Base-by-base conservation (phyloP, 768 basidiomycete genomes). In the Lepiota brunneoincarnata region DNA sequence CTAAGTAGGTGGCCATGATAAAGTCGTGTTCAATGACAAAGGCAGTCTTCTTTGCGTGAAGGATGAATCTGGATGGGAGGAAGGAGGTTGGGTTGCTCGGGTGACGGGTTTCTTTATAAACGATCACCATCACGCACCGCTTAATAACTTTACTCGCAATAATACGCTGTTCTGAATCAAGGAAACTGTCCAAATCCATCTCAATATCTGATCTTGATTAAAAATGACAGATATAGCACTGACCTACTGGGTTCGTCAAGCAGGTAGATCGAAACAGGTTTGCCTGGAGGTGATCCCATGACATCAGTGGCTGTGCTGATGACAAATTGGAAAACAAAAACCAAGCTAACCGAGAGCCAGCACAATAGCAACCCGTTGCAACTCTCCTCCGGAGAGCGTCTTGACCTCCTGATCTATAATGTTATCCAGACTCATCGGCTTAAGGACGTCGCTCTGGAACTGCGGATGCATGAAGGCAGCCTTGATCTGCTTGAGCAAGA, bases 21-120 rank as follows among this genome's bases (percentile, higher is more conserved):
- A 99, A 98, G 77, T 98, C 96, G 84, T 99, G 97, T 80, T 99
- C 97, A 65, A 99, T 98, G 63, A 99, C 82, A 69, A 99, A 98
- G 0, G 97, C 97, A 1, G 95, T 98, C 75, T 95, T 94, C 78
- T 97, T 97, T 12, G 93, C 83, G 65, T 97, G 91, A 26, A 98
- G 84, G 64, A 99, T 92, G 73, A 96, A 98, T 44, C 89, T 89
- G 4, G 24, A 18, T 14, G 49, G 12, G 23, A 9, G 10, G 34
- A 15, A 39, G 18, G 23, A 50, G 31, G 35, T 21, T 21, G 17
- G 18, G n/a, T n/a, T 41, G 18, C 10, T 18, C 37, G 23, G 18
- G 34, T 44, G 14, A 35, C 14, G 43, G 23, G 15, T 14, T 14
- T n/a, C n/a, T 34, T 12, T 39, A 28, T 40, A 20, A 20, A 58